Base-by-base conservation (phyloP, 2,329 filamentous ascomycete species). In the Diplodia intermedia region DNA sequence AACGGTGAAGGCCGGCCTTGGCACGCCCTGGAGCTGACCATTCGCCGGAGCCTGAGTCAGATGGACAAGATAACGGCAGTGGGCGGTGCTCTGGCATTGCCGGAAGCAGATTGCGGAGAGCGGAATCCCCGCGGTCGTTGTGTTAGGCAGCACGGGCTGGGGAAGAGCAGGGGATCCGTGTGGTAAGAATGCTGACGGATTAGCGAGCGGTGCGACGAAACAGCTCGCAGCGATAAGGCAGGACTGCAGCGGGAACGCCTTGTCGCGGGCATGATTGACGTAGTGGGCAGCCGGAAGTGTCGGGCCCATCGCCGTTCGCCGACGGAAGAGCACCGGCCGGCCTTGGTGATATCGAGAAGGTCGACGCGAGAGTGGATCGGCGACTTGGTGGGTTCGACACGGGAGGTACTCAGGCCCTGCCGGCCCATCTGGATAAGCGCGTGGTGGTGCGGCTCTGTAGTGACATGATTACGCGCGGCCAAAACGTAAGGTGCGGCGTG, bases 51-150 rank as follows among this genome's bases (percentile, higher is more conserved):
- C 60, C 31, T 38, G 62, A 65, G 49, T 65, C 62, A 65, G 62
- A 55, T 47, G 11, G 62, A 65, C 62, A 55, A 65, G 62, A 65
- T 65, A 65, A 65, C 62, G 23, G 23, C 40, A 18, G 56, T 26
- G 38, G 55, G 36, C 55, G 15, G 15, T 50, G 57, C 23, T 26
- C 23, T 26, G n/a, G 40, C n/a, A 36, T n/a, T 52, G 29, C 47
- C 60, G n/a, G 60, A 50, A 52, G 40, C 9, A 62, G 57, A 50
- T 5, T n/a, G 57, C 57, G 29, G 57, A 49, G 40, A 50, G 38
- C 26, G 26, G 26, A 33, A 3, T 20, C 31, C 40, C 57, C 40
- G 56, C 20, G 33, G 56, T 15, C 56, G 33, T n/a, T 26, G 56
- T 40, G 14, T 15, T 11, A 49, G 36, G 55, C 55, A 38, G 55